These are phyloP conservation scores for Lactuca saligna DNA, from an alignment of 129 eudicot species.

Conservation along the genomic window DNA sequence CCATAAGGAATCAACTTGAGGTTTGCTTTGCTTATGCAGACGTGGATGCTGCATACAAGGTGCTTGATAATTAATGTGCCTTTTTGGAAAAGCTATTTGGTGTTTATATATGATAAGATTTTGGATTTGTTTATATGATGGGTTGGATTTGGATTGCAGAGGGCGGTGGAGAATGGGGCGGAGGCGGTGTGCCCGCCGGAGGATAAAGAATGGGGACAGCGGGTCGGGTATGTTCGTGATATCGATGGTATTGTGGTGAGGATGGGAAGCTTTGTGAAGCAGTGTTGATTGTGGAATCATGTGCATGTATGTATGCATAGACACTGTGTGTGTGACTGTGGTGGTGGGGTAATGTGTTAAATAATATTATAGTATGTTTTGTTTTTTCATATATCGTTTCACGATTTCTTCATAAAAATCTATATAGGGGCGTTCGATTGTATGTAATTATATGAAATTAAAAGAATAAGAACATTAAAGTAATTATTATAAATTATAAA, in stretches of 20 bases:
- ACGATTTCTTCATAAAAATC: no score
- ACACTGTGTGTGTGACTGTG: neutral
- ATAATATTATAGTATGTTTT: neutral
- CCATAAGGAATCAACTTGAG: slow-evolving; percentile 58
- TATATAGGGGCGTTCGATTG: neutral
- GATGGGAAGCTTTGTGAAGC: slow-evolving; percentile 61
- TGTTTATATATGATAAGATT: no score
- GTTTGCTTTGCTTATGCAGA: slow-evolving; percentile 80
- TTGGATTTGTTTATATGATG: neutral
- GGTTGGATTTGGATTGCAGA: slow-evolving; percentile 35
- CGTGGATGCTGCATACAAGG: slow-evolving; percentile 94
- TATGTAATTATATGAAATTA: neutral
- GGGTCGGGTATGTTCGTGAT: slow-evolving; percentile 86
- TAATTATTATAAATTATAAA: no score
- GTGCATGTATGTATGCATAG: neutral
- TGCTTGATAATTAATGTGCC: neutral
- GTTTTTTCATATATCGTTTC: neutral
- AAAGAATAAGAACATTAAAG: no score
- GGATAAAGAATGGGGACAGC: slow-evolving; percentile 95
- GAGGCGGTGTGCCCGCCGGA: slow-evolving; percentile 71
- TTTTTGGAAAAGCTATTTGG: no score
- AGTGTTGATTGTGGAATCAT: neutral
- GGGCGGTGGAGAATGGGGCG: slow-evolving; percentile 96
- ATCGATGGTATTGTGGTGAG: slow-evolving; percentile 82
- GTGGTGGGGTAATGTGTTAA: neutral